A percentile compares a stretch with the other conserved stretches of the same genome.
Evolutionary conservation across 768 basidiomycete species (phyloP).

Genomic region (Agaricus sinodeliciosus): DNA sequence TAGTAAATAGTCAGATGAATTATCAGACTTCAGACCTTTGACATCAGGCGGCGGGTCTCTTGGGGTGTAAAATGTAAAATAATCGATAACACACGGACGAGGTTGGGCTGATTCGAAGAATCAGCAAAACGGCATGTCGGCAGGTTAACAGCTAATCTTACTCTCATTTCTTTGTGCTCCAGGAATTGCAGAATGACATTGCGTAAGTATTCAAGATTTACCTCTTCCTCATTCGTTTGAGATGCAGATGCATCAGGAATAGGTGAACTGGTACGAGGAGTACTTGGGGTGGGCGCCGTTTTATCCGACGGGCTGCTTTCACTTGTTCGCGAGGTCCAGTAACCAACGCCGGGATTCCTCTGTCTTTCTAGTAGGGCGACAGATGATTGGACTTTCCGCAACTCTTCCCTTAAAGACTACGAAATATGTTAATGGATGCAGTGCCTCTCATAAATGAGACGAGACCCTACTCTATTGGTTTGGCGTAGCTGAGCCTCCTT

Average conservation of each 20-base stretch:
- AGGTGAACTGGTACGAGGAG: constrained; percentile 32
- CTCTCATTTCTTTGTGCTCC: constrained; percentile 98
- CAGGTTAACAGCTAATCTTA: constrained; percentile 32
- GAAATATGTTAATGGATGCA: constrained; percentile 2
- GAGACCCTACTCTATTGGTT: constrained; percentile 66
- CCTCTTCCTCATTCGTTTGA: constrained; percentile 71
- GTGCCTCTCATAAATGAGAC: neutral
- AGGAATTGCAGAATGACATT: constrained; percentile 97
- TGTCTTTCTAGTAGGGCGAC: constrained; percentile 85
- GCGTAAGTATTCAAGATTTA: constrained; percentile 92
- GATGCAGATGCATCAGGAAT: constrained; percentile 20
- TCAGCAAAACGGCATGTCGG: neutral
- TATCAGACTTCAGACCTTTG: constrained; percentile 56
- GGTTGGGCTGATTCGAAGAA: constrained; percentile 57
- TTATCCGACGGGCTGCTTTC: constrained; percentile 33
- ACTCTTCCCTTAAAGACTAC: constrained; percentile 86
- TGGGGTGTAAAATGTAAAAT: constrained; percentile 94
- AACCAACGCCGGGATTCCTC: constrained; percentile 90
- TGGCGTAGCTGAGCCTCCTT: constrained; percentile 65
- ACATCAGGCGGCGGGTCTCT: constrained; percentile 82
- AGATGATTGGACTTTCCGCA: constrained; percentile 93
- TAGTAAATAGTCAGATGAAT: constrained; percentile 1
- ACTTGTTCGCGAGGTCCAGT: constrained; percentile 61
- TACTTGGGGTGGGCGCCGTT: constrained; percentile 27
- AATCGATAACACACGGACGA: constrained; percentile 86